Percentiles rank a stretch among this genome's conserved stretches.
Conservation (phyloP, 1,284 basidiomycete species). For the Takashimella tepidaria region DNA sequence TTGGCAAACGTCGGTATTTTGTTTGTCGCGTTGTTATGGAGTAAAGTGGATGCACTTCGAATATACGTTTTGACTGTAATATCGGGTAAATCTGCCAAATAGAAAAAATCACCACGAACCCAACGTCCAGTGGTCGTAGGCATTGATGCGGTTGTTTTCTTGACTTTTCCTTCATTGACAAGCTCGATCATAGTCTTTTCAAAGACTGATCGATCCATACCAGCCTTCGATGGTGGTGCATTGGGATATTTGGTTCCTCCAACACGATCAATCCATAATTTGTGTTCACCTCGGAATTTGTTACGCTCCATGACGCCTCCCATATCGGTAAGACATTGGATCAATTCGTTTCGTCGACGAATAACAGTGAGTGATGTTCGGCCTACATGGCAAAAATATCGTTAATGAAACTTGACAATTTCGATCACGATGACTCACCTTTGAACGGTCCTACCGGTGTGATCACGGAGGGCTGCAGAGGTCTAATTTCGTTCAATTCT, state of each 20-base stretch:
- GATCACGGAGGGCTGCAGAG: not conserved
- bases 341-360: slow-evolving; percentile 29
- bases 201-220: slow-evolving; percentile 37
- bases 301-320: slow-evolving; percentile 27
- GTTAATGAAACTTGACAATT: no score
- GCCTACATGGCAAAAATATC: not conserved
- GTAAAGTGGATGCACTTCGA: slow-evolving; percentile 13
- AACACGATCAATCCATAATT: slow-evolving; percentile 26
- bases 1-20: not conserved
- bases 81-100: slow-evolving; percentile 18
- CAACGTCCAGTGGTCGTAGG: slow-evolving; percentile 36
- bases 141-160: slow-evolving; percentile 26
- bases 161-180: slow-evolving; percentile 24
- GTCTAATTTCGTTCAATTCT: not conserved
- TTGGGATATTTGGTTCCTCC: slow-evolving; percentile 35
- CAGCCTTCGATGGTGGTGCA: slow-evolving; percentile 25
- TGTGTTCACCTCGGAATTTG: slow-evolving; percentile 24
- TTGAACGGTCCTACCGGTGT: not conserved
- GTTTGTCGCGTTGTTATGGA: not conserved
- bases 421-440: no score
- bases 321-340: slow-evolving; percentile 24
- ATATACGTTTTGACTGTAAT: slow-evolving; percentile 25
- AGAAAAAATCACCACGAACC: slow-evolving; percentile 21
- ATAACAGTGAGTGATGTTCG: slow-evolving; percentile 17
- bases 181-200: slow-evolving; percentile 18